A percentile compares a stretch with the other conserved stretches of the same genome.
Conservation (phyloP, 208 protist genomes). For the Willaertia magna region DNA sequence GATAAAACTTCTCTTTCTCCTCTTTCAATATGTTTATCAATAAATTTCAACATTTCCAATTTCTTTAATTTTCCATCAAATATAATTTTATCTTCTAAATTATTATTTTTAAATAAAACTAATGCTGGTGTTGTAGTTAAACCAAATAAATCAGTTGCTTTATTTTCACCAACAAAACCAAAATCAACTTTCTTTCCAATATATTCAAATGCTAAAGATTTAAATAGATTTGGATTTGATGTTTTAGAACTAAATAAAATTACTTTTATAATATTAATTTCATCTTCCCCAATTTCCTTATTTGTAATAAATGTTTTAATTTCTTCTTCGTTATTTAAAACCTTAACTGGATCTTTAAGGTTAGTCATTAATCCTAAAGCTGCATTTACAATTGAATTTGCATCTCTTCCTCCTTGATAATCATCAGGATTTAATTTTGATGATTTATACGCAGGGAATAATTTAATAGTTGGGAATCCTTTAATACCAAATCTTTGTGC, state of each 20-base stretch:
- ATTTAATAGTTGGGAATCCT: conserved; percentile 15
- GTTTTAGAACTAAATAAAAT: not conserved
- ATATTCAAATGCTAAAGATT: not conserved
- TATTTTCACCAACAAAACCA: not conserved
- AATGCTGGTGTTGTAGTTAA: not conserved
- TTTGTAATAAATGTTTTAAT: not conserved
- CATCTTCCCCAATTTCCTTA: not conserved
- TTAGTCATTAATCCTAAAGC: not conserved
- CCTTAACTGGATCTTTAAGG: not conserved
- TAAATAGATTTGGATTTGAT: not conserved
- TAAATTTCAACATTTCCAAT: not conserved
- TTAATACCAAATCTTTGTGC: not conserved
- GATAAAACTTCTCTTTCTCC: not conserved
- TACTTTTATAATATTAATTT: not conserved
- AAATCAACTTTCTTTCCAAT: not conserved
- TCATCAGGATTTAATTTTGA: not conserved
- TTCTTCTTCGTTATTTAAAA: not conserved
- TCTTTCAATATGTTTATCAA: not conserved
- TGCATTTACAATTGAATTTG: not conserved
- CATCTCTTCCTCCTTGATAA: not conserved
- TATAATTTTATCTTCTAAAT: not conserved
- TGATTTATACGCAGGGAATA: not conserved
- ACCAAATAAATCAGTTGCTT: not conserved
- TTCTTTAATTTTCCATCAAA: not conserved
- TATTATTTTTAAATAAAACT: not conserved